Percentiles rank a stretch among this genome's conserved stretches.
phyloP scores from a whole-genome alignment of 2,329 filamentous ascomycete genomes.

The Diaporthe nobilis region DNA sequence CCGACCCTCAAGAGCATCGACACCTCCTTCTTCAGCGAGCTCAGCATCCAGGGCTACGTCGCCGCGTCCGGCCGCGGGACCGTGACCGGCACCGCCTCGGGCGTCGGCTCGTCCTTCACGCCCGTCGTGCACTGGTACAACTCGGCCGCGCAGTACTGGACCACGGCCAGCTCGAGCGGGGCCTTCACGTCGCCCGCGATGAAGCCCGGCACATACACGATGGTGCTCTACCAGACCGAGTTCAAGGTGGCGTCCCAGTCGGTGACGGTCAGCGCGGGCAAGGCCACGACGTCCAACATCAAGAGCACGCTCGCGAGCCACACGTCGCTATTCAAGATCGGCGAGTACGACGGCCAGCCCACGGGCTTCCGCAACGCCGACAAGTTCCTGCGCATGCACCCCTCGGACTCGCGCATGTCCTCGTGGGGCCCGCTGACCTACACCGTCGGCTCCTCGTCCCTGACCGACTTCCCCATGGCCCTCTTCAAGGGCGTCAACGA shows the following conservation, averaged over 20 bases:
- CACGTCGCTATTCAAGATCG: constrained; percentile 73
- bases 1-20: constrained; percentile 61
- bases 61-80: constrained; percentile 63
- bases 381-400: constrained; percentile 78
- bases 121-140: constrained; percentile 73
- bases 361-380: constrained; percentile 77
- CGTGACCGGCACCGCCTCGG: constrained; percentile 67
- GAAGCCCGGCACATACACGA: constrained; percentile 72
- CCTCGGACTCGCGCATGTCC: constrained; percentile 74
- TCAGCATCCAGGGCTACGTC: constrained; percentile 68
- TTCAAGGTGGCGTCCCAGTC: constrained; percentile 65
- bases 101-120: constrained; percentile 61
- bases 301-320: constrained; percentile 65
- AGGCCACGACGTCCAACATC: constrained; percentile 65
- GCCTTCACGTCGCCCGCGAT: constrained; percentile 69
- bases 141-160: constrained; percentile 69
- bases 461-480: constrained; percentile 75
- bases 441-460: constrained; percentile 68
- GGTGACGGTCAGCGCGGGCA: constrained; percentile 66
- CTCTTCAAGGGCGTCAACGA: constrained; percentile 73
- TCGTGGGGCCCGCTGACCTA: constrained; percentile 73
- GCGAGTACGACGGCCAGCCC: constrained; percentile 75
- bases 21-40: constrained; percentile 67
- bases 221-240: constrained; percentile 72
- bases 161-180: constrained; percentile 61